phyloP scores from a whole-genome alignment of 495 filamentous ascomycete species.

The Penicillium parvum region DNA sequence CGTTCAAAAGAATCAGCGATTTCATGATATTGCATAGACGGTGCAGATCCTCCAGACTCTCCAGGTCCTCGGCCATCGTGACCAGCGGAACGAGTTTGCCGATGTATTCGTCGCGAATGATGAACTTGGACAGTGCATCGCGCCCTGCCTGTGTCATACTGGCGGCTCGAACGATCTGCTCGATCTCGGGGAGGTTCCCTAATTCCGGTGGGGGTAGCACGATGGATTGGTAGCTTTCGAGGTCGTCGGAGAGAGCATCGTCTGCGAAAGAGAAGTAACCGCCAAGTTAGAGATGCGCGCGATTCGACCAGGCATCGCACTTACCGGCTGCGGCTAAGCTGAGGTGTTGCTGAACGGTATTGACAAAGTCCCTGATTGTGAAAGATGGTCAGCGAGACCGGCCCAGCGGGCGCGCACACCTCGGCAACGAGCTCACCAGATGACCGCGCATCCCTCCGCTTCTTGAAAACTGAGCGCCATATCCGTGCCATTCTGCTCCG shows the following conservation, averaged over 20 bases:
- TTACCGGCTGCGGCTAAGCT: conserved; percentile 49
- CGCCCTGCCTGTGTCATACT: conserved; percentile 70
- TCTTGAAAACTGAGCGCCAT: conserved; percentile 99
- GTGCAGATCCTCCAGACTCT: conserved; percentile 81
- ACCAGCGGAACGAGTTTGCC: conserved; percentile 81
- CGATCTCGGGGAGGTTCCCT: conserved; percentile 74
- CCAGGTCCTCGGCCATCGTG: conserved; percentile 80
- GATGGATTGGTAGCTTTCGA: conserved; percentile 65
- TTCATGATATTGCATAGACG: conserved; percentile 98
- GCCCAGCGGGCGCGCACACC: conserved; percentile 1
- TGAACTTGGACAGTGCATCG: conserved; percentile 83
- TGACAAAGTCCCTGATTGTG: conserved; percentile 80
- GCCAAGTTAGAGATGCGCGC: conserved; percentile 4
- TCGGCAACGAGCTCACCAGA: conserved; percentile 60
- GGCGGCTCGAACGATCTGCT: conserved; percentile 71
- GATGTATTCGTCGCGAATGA: conserved; percentile 83
- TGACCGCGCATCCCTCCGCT: conserved; percentile 85
- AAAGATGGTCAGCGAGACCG: conserved; percentile 9
- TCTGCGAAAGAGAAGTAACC: conserved; percentile 44
- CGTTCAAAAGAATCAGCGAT: conserved; percentile 87
- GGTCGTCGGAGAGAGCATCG: conserved; percentile 87
- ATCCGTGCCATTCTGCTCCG: conserved; percentile 78
- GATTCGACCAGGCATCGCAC: conserved; percentile 3
- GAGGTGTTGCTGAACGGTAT: conserved; percentile 67
- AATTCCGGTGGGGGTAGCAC: conserved; percentile 74